Conservation (phyloP, 805 yeast species). For the Ogataea zsoltii region DNA sequence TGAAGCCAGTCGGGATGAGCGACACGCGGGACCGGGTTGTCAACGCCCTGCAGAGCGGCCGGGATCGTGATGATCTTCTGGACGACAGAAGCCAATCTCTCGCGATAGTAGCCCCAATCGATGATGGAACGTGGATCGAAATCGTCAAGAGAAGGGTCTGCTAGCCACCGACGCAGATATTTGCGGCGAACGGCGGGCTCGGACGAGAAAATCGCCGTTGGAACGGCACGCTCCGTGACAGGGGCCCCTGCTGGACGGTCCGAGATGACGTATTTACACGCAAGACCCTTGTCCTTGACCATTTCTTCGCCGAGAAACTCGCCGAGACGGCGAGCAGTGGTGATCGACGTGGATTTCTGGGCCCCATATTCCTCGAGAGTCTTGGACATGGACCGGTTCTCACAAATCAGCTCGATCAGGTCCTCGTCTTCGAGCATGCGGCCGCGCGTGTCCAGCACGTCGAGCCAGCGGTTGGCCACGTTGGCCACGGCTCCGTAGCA, state of each 20-base stretch:
- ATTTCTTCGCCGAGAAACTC: slow-evolving; percentile 94
- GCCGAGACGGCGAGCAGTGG: slow-evolving; percentile 91
- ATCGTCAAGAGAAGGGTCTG: slow-evolving; percentile 70
- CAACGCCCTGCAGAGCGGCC: slow-evolving; percentile 86
- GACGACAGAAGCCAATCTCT: slow-evolving; percentile 86
- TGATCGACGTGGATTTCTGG: slow-evolving; percentile 92
- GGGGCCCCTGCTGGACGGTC: slow-evolving; percentile 82
- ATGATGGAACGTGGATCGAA: slow-evolving; percentile 87
- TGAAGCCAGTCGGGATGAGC: slow-evolving; percentile 93
- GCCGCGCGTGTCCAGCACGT: slow-evolving; percentile 87
- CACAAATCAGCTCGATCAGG: slow-evolving; percentile 90
- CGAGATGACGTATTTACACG: slow-evolving; percentile 91
- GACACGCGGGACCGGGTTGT: slow-evolving; percentile 93
- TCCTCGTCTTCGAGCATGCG: slow-evolving; percentile 89
- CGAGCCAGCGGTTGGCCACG: slow-evolving; percentile 95
- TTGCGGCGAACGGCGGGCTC: slow-evolving; percentile 68
- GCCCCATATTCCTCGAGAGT: slow-evolving; percentile 83
- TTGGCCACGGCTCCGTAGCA: slow-evolving; percentile 89
- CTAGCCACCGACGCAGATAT: slow-evolving; percentile 83
- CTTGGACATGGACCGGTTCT: slow-evolving; percentile 93
- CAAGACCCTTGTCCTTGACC: slow-evolving; percentile 95
- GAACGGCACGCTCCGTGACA: slow-evolving; percentile 93
- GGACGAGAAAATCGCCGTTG: slow-evolving; percentile 92
- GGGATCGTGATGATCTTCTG: slow-evolving; percentile 96
- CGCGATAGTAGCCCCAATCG: slow-evolving; percentile 93